These are phyloP conservation scores for Claviceps sp. DNA, from an alignment of 2,329 filamentous ascomycete species.

Conservation along the genomic window DNA sequence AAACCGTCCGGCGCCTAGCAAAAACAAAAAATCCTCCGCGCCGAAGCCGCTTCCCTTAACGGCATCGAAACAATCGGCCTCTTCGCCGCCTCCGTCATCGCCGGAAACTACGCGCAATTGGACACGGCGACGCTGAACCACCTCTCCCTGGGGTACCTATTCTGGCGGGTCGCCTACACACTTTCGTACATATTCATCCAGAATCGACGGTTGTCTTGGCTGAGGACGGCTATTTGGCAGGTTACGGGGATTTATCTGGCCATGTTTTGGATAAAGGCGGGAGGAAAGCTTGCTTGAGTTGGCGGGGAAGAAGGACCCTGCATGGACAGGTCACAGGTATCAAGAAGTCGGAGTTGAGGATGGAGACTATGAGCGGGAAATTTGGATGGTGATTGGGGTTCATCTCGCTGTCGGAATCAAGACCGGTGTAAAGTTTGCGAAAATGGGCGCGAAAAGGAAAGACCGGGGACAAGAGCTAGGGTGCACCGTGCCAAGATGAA, in stretches of 20 bases:
- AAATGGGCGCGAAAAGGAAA: no score
- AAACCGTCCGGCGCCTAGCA: slow-evolving; percentile 21
- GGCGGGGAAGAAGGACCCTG: background rate
- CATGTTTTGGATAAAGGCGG: slow-evolving; percentile 29
- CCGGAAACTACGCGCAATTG: slow-evolving; percentile 30
- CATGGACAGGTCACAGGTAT: background rate
- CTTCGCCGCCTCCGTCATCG: slow-evolving; percentile 29
- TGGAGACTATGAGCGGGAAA: no score
- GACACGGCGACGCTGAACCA: slow-evolving; percentile 23
- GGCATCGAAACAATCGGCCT: slow-evolving; percentile 31
- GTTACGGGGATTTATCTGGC: slow-evolving; percentile 19
- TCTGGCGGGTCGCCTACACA: slow-evolving; percentile 26
- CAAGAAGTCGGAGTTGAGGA: no score
- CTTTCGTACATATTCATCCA: slow-evolving; percentile 28
- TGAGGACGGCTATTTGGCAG: slow-evolving; percentile 28
- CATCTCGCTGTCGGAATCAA: no score
- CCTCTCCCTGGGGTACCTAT: slow-evolving; percentile 26
- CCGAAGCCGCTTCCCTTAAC: slow-evolving; percentile 35
- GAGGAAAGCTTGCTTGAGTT: slow-evolving; percentile 10
- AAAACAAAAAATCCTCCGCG: slow-evolving; percentile 40
- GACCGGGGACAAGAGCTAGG: no score
- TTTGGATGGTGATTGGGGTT: no score
- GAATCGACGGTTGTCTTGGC: slow-evolving; percentile 22
- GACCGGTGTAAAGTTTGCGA: no score
- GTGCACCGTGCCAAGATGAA: no score